These are phyloP conservation scores for Diaporthe nobilis DNA, from an alignment of 2,329 filamentous ascomycete genomes.

Conservation along the genomic window DNA sequence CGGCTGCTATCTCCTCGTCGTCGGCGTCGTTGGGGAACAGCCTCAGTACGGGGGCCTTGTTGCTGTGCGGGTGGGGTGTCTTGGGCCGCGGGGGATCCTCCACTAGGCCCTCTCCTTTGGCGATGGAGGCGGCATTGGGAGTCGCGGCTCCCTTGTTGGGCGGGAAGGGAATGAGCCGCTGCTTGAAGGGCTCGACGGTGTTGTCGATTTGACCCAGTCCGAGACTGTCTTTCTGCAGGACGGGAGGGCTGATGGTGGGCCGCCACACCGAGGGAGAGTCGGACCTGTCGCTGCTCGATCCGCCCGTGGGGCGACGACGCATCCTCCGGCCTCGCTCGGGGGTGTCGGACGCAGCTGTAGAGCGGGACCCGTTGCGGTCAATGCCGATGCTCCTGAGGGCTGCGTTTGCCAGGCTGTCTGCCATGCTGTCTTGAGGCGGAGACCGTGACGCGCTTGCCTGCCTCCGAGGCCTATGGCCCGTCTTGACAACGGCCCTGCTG, in stretches of 20 bases:
- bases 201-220: conserved; percentile 20
- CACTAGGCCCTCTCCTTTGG: neutral
- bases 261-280: conserved; percentile 41
- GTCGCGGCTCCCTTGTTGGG: conserved; percentile 29
- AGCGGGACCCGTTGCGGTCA: conserved; percentile 33
- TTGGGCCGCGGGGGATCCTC: conserved; percentile 31
- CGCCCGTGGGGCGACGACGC: conserved; percentile 36
- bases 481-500: conserved; percentile 28
- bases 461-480: conserved; percentile 27
- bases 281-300: conserved; percentile 40
- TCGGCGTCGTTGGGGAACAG: conserved; percentile 39
- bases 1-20: conserved; percentile 40
- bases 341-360: neutral
- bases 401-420: conserved; percentile 29
- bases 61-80: conserved; percentile 32
- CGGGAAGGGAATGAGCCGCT: conserved; percentile 40
- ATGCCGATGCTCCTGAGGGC: conserved; percentile 40
- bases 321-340: conserved; percentile 38
- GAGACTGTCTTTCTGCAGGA: conserved; percentile 41
- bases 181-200: conserved; percentile 32
- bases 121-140: conserved; percentile 1
- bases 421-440: conserved; percentile 31
- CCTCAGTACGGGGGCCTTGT: conserved; percentile 24
- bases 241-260: conserved; percentile 41
- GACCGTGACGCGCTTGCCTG: conserved; percentile 28